These are phyloP conservation scores for Biscogniauxia mediterranea DNA, from an alignment of 2,329 filamentous ascomycete genomes.

Conservation along the genomic window DNA sequence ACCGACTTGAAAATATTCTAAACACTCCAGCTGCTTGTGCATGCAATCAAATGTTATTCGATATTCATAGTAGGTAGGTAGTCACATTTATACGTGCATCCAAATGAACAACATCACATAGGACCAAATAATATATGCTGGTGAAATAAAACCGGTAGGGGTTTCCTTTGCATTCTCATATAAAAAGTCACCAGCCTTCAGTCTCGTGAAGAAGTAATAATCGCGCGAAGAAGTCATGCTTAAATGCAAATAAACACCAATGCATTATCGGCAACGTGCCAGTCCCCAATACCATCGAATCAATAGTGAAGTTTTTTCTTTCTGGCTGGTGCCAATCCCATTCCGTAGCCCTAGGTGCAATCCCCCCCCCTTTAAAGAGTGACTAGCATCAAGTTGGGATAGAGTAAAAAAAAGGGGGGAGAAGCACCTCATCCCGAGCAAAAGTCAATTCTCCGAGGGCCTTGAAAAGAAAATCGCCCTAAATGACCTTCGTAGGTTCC, in stretches of 20 bases:
- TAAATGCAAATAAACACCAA: not conserved
- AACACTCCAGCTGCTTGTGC: too few species aligned
- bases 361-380: conserved; percentile 13
- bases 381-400: conserved; percentile 12
- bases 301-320: conserved; percentile 19
- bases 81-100: too few species aligned
- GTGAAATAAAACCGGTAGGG: conserved; percentile 1
- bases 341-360: conserved; percentile 12
- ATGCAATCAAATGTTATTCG: too few species aligned
- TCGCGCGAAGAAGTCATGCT: conserved; percentile 11
- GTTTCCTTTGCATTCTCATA: conserved; percentile 27
- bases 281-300: conserved; percentile 15
- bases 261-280: not conserved
- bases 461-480: conserved; percentile 9
- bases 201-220: conserved; percentile 15
- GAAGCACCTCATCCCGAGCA: conserved; percentile 15
- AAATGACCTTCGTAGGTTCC: conserved; percentile 15
- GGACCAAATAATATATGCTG: not conserved
- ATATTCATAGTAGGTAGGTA: too few species aligned
- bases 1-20: too few species aligned
- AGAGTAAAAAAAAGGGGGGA: conserved; percentile 2
- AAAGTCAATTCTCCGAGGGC: conserved; percentile 15
- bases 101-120: not conserved
- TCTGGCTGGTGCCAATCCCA: conserved; percentile 15
- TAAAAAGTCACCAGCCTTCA: conserved; percentile 9